Evolutionary conservation across 2,329 filamentous ascomycete species (phyloP).

Genomic region (Colletotrichum liriopes): DNA sequence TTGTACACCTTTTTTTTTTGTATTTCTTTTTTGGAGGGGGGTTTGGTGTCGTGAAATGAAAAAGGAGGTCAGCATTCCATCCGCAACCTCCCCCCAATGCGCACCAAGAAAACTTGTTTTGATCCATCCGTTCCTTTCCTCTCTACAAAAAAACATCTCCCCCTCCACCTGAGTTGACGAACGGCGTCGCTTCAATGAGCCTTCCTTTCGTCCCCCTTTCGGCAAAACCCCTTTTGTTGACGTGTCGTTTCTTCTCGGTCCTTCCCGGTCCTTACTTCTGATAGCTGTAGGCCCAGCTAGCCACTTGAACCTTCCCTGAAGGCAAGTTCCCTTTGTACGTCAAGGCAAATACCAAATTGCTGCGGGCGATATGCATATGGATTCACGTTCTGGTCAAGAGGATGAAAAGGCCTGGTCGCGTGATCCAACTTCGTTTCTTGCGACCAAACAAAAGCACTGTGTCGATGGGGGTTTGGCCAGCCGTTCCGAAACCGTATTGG

Average conservation of each 20-base stretch:
- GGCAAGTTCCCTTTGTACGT: neutral
- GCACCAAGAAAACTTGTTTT: constrained; percentile 3
- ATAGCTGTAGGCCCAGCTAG: neutral
- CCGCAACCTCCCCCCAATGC: constrained; percentile 5
- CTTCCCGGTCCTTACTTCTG: neutral
- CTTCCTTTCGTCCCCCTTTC: neutral
- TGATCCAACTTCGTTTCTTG: constrained; percentile 16
- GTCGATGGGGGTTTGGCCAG: neutral
- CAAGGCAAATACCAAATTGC: neutral
- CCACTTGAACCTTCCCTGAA: neutral
- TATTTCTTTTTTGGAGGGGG: too few species aligned
- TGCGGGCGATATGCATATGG: neutral
- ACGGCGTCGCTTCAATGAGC: neutral
- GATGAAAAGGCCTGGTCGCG: neutral
- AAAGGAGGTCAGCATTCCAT: constrained; percentile 26
- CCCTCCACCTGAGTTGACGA: neutral
- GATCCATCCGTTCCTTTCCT: neutral
- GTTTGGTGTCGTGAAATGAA: constrained; percentile 10
- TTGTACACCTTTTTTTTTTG: constrained; percentile 27
- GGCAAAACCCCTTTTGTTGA: neutral
- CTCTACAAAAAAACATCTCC: neutral
- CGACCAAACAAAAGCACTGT: neutral
- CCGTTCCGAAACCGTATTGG: constrained; percentile 3
- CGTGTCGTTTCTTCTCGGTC: neutral
- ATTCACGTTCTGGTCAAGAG: neutral